A percentile compares a stretch with the other conserved stretches of the same genome.
phyloP scores from a whole-genome alignment of 306 rosid species.

The Cajanus cajan region DNA sequence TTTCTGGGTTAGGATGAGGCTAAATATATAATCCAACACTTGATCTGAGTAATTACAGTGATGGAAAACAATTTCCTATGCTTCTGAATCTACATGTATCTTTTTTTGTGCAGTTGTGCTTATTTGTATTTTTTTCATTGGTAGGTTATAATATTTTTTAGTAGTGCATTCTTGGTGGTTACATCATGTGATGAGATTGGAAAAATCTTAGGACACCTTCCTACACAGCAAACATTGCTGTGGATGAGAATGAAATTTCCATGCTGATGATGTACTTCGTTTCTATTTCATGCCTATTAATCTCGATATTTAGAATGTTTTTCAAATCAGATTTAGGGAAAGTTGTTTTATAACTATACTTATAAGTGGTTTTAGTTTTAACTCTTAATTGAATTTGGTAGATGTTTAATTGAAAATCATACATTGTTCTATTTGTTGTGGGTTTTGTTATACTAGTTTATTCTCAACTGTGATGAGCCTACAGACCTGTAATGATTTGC shows the following conservation, averaged over 20 bases:
- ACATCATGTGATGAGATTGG: slow-evolving; percentile 50
- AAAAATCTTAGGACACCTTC: slow-evolving; percentile 63
- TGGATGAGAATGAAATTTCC: slow-evolving; percentile 50
- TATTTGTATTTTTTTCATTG: no score
- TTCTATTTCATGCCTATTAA: no score
- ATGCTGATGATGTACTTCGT: slow-evolving; percentile 32
- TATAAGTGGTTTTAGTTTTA: no score
- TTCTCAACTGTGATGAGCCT: slow-evolving; percentile 62
- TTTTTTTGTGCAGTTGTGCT: neutral
- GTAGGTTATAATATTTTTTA: no score
- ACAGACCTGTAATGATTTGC: slow-evolving; percentile 95
- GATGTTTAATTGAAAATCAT: no score
- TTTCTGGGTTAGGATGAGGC: slow-evolving; percentile 42
- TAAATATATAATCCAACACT: slow-evolving; percentile 46
- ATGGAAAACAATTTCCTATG: neutral
- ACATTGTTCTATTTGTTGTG: no score
- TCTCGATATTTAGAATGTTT: no score
- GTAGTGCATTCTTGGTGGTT: no score
- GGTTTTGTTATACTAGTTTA: no score
- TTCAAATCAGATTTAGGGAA: no score
- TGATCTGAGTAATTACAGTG: slow-evolving; percentile 40
- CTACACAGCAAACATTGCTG: slow-evolving; percentile 37
- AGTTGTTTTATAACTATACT: no score
- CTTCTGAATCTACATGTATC: slow-evolving; percentile 33
- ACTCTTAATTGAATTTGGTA: no score